Evolutionary conservation across 192 early-diverging fungal genomes (phyloP).

Genomic region (Coemansia sp.): DNA sequence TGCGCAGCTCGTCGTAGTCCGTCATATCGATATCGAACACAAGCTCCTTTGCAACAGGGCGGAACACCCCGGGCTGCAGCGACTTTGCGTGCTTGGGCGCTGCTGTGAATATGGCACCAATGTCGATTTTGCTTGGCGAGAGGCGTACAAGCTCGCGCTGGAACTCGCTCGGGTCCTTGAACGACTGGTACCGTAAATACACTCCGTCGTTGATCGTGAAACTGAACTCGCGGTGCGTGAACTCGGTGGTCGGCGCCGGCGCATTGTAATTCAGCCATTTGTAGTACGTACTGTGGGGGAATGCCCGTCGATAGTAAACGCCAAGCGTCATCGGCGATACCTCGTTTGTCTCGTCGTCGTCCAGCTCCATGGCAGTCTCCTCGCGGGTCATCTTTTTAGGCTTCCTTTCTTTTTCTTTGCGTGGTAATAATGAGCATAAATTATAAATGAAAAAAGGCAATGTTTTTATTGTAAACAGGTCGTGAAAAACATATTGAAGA

Average conservation of each 20-base stretch:
- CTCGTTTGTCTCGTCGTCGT: slow-evolving; percentile 32
- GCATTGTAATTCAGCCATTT: slow-evolving; percentile 75
- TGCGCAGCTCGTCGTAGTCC: slow-evolving; percentile 96
- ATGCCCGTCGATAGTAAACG: slow-evolving; percentile 82
- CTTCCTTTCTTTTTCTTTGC: slow-evolving; percentile 9
- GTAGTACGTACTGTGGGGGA: slow-evolving; percentile 80
- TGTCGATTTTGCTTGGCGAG: slow-evolving; percentile 92
- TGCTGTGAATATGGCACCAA: slow-evolving; percentile 92
- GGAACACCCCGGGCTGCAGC: slow-evolving; percentile 68
- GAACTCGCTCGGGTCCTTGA: slow-evolving; percentile 67
- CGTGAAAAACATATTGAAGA: background rate
- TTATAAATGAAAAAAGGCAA: background rate
- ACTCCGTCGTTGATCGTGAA: slow-evolving; percentile 79
- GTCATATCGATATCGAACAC: slow-evolving; percentile 99
- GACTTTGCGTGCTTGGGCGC: slow-evolving; percentile 82
- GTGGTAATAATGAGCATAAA: background rate
- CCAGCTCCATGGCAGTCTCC: slow-evolving; percentile 11
- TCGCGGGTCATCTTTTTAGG: slow-evolving; percentile 14
- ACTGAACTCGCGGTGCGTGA: slow-evolving; percentile 89
- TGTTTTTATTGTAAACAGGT: slow-evolving; percentile 9
- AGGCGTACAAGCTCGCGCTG: slow-evolving; percentile 71
- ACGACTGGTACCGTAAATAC: slow-evolving; percentile 91
- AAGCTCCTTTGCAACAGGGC: slow-evolving; percentile 82
- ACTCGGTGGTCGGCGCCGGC: slow-evolving; percentile 64
- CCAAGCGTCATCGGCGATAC: slow-evolving; percentile 53